phyloP scores from a whole-genome alignment of 768 basidiomycete species.

The Dictyophora rubrovolvata region DNA sequence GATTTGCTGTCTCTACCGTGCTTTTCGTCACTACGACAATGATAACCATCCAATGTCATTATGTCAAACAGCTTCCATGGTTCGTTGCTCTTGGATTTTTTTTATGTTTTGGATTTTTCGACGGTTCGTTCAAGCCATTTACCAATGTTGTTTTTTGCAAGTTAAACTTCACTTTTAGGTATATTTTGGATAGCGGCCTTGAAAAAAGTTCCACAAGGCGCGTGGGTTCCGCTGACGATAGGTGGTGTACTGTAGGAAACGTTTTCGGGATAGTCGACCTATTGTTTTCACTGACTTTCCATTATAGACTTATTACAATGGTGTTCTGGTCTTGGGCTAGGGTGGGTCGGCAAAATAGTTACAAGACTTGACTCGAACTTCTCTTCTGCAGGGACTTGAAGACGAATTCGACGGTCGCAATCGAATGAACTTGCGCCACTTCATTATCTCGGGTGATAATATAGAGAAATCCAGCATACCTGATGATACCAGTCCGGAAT shows the following conservation, averaged over 20 bases:
- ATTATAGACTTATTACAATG: slow-evolving; percentile 34
- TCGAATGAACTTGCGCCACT: slow-evolving; percentile 42
- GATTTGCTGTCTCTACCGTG: slow-evolving; percentile 56
- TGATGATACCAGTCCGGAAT: not conserved
- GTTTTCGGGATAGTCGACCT: not conserved
- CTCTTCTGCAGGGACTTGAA: slow-evolving; percentile 34
- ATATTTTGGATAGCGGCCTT: slow-evolving; percentile 58
- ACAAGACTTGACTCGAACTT: not conserved
- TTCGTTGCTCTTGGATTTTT: slow-evolving; percentile 37
- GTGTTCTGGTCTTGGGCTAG: slow-evolving; percentile 60
- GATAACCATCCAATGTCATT: slow-evolving; percentile 46
- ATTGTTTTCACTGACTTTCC: not conserved
- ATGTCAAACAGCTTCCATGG: slow-evolving; percentile 40
- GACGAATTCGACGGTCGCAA: slow-evolving; percentile 49
- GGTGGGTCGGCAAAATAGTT: slow-evolving; percentile 15
- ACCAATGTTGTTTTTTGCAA: not conserved
- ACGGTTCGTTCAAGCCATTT: slow-evolving; percentile 26
- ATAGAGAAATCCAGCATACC: slow-evolving; percentile 7
- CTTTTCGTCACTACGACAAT: slow-evolving; percentile 53
- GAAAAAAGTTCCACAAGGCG: slow-evolving; percentile 53
- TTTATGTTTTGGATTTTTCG: slow-evolving; percentile 51
- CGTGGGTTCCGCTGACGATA: slow-evolving; percentile 57
- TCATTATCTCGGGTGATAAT: slow-evolving; percentile 33
- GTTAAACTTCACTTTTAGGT: slow-evolving; percentile 12
- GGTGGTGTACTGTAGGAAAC: slow-evolving; percentile 37